Conservation (phyloP, 768 basidiomycete genomes). For the Hericium alpestre region DNA sequence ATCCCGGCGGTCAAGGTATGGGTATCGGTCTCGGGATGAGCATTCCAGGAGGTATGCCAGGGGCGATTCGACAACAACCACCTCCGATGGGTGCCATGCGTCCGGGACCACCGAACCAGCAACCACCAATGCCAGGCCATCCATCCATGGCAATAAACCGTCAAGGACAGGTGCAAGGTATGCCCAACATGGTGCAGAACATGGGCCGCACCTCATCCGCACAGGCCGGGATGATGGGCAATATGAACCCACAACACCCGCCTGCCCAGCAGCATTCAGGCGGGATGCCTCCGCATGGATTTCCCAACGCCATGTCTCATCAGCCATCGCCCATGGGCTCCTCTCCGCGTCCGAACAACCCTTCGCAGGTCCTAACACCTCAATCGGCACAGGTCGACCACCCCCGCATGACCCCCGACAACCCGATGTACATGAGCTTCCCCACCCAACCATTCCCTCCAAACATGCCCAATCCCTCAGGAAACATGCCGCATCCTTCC, state of each 20-base stretch:
- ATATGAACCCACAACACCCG: constrained; percentile 23
- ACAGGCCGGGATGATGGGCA: constrained; percentile 39
- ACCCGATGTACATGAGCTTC: constrained; percentile 35
- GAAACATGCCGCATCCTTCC: constrained; percentile 17
- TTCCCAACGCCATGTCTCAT: constrained; percentile 25
- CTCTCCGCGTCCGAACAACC: constrained; percentile 31
- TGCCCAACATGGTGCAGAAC: constrained; percentile 32
- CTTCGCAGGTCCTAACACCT: constrained; percentile 31
- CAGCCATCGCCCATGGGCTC: constrained; percentile 31
- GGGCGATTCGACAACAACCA: constrained; percentile 22
- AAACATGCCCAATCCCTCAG: constrained; percentile 14
- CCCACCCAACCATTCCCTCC: constrained; percentile 20
- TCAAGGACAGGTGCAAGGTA: constrained; percentile 12
- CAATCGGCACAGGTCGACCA: constrained; percentile 15
- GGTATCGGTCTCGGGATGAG: constrained; percentile 24
- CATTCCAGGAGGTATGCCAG: constrained; percentile 34
- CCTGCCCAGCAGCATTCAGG: constrained; percentile 11
- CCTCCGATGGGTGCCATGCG: constrained; percentile 22
- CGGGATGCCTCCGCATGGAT: constrained; percentile 24
- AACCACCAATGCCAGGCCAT: constrained; percentile 24
- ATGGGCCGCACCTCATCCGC: constrained; percentile 33
- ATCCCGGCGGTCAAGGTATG: constrained; percentile 24
- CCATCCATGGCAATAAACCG: constrained; percentile 28
- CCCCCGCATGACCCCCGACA: constrained; percentile 36
- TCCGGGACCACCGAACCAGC: constrained; percentile 19